phyloP scores from a whole-genome alignment of 257 asterid species.

The Plantago elongata region DNA sequence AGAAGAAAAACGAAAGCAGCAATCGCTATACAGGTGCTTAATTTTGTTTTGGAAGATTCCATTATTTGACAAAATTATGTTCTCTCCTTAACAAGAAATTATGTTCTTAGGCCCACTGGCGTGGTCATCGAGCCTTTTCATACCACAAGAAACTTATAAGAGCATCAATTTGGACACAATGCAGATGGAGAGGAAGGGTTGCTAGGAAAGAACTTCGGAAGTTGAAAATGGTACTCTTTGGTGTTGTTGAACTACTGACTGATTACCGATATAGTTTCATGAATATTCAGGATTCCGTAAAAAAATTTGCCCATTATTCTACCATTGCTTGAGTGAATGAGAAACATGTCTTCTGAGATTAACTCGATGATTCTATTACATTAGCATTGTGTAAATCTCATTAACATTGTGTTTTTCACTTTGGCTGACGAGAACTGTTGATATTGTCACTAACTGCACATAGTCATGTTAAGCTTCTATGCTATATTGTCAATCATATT shows the following conservation, averaged over 20 bases:
- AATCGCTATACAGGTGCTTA: conserved; percentile 57
- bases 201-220: conserved; percentile 80
- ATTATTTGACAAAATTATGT: conserved; percentile 7
- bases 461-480: conserved; percentile 4
- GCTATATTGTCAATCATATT: not conserved
- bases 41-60: conserved; percentile 21
- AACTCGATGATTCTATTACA: conserved; percentile 11
- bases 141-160: conserved; percentile 66
- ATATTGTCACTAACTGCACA: conserved; percentile 14
- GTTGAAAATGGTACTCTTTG: conserved; percentile 64
- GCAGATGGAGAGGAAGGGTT: conserved; percentile 86
- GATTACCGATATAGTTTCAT: not conserved
- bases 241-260: conserved; percentile 10
- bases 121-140: conserved; percentile 61
- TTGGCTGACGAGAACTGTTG: not conserved
- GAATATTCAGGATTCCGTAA: too few species aligned
- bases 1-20: conserved; percentile 72
- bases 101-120: conserved; percentile 75
- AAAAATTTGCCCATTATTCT: not conserved
- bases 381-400: too few species aligned
- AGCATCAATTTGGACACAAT: conserved; percentile 65
- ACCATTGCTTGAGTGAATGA: conserved; percentile 1
- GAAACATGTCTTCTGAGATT: conserved; percentile 8
- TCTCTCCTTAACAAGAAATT: conserved; percentile 22
- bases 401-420: too few species aligned